phyloP scores from a whole-genome alignment of 306 rosid genomes.

The Rubus parviflorus region DNA sequence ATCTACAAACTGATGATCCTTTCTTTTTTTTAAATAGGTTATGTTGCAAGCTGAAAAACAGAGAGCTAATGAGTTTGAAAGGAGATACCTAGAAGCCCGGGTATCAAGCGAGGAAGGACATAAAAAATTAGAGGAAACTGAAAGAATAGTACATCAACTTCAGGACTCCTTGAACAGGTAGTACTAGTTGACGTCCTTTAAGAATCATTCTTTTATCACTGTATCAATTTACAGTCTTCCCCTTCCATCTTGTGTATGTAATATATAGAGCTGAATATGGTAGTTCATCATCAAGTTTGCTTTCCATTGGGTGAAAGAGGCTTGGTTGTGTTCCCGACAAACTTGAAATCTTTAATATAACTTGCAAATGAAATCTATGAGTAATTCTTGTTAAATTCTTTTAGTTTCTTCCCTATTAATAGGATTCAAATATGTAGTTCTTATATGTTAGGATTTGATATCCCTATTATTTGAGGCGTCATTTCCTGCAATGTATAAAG shows the following conservation, averaged over 20 bases:
- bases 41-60: slow-evolving; percentile 61
- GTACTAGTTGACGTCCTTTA: slow-evolving; percentile 39
- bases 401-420: neutral
- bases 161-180: slow-evolving; percentile 92
- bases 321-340: neutral
- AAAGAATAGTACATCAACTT: slow-evolving; percentile 71
- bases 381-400: neutral
- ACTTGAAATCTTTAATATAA: slow-evolving; percentile 7
- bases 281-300: neutral
- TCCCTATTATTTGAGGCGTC: neutral
- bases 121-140: slow-evolving; percentile 65
- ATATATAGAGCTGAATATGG: neutral
- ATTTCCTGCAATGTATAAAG: neutral
- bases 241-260: slow-evolving; percentile 1
- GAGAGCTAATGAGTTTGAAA: slow-evolving; percentile 70
- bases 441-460: neutral
- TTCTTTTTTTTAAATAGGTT: slow-evolving; percentile 46
- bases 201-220: slow-evolving; percentile 24
- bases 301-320: slow-evolving; percentile 7
- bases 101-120: slow-evolving; percentile 58
- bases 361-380: neutral
- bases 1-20: neutral
- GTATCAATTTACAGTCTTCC: slow-evolving; percentile 22
- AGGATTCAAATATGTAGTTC: neutral
- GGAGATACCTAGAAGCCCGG: slow-evolving; percentile 58